phyloP scores from a whole-genome alignment of 225 moss, liverwort and hornwort species.

The Marchantia paleacea region DNA sequence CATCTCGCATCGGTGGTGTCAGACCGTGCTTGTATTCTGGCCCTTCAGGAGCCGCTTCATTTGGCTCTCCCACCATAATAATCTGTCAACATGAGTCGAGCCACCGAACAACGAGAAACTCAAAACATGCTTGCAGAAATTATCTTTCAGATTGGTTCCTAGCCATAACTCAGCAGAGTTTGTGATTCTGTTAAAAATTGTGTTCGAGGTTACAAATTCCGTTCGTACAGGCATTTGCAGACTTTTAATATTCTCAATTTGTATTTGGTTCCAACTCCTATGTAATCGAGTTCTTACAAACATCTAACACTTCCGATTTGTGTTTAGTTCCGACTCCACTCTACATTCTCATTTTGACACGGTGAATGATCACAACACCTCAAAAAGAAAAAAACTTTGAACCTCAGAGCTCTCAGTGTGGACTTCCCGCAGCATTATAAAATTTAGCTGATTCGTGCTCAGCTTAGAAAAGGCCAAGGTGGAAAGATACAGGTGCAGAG shows the following conservation, averaged over 20 bases:
- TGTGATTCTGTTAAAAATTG: too few relatives aligned
- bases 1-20: slow-evolving; percentile 94
- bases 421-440: neutral
- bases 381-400: neutral
- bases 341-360: too few relatives aligned
- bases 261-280: too few relatives aligned
- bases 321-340: too few relatives aligned
- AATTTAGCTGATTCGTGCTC: neutral
- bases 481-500: slow-evolving; percentile 33
- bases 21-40: slow-evolving; percentile 85
- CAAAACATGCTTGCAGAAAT: too few relatives aligned
- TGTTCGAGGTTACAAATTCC: too few relatives aligned
- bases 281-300: too few relatives aligned
- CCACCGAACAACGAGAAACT: neutral
- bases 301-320: too few relatives aligned
- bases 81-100: slow-evolving; percentile 50
- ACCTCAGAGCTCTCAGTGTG: neutral
- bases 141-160: too few relatives aligned
- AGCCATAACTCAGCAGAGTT: too few relatives aligned
- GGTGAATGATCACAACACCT: neutral
- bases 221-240: too few relatives aligned
- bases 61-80: slow-evolving; percentile 82
- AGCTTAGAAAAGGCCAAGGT: neutral
- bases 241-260: too few relatives aligned
- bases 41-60: slow-evolving; percentile 58